Base-by-base conservation (phyloP, 2,329 filamentous ascomycete species). In the Ascochyta lentis region DNA sequence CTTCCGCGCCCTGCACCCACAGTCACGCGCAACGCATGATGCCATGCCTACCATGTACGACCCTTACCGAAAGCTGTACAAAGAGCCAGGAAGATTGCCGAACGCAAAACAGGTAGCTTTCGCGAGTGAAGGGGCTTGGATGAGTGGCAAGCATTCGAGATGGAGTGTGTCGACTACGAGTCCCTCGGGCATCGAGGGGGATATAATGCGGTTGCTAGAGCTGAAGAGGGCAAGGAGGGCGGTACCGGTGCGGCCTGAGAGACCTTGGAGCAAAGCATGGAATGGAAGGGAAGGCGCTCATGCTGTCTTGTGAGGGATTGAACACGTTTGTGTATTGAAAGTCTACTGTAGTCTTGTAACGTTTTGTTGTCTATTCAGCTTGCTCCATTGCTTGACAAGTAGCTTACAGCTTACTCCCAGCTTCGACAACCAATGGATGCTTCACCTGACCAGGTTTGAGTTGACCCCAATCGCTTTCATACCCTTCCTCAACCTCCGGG, bases 401-500 rank as follows among this genome's bases (percentile, higher is more conserved):
- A 31, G 5, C 16, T 56, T 51, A 70, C 38, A 72, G n/a, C 53
- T 71, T 71, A 37, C 58, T 65, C 54, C 60, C 50, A 9, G 65
- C 70, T 44, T 76, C 68, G 12, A 75, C 27, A 2, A 76, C 72
- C 22, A 45, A 41, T 5, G 71, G 80, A 68, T 82, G 79, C 19
- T 72, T 67, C 1, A 86, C 77, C 16, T 75, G 72, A 0, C 84
- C 84, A 0, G 79, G 74, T 47, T 68, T 73, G 53, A 86, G 47
- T 62, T 78, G 80, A 13, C 66, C 72, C 71, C 81, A 80, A 56
- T 86, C 80, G 9, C 68, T 61, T 58, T 84, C 80, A 56, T 81
- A 82, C 0, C 78, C 80, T 23, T 78, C 70, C 60, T 86, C 83
- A 7, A 88, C 78, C 56, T 86, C 72, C 1, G 85, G 86, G 63